These are phyloP conservation scores for Ogataea pignaliae DNA, from an alignment of 805 yeast genomes.

Conservation along the genomic window DNA sequence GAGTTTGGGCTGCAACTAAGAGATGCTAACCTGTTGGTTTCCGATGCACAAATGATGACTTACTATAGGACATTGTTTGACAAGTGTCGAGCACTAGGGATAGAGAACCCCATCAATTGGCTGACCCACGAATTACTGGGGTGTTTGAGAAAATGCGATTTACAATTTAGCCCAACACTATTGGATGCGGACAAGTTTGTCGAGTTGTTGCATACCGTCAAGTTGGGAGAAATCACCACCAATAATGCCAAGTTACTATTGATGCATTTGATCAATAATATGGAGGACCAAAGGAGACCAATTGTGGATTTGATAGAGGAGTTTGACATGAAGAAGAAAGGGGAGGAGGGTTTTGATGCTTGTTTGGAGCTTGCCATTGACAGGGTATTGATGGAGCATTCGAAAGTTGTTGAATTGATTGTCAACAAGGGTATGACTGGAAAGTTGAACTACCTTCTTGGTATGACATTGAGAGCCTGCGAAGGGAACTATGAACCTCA, in stretches of 20 bases:
- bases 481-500: slow-evolving; percentile 52
- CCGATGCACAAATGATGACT: slow-evolving; percentile 41
- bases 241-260: slow-evolving; percentile 66
- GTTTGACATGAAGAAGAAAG: slow-evolving; percentile 42
- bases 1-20: slow-evolving; percentile 61
- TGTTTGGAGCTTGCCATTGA: slow-evolving; percentile 28
- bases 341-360: slow-evolving; percentile 30
- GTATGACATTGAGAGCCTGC: slow-evolving; percentile 76
- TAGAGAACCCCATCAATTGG: slow-evolving; percentile 63
- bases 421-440: slow-evolving; percentile 52
- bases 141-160: slow-evolving; percentile 47
- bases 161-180: slow-evolving; percentile 28
- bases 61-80: slow-evolving; percentile 48
- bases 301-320: slow-evolving; percentile 48
- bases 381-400: slow-evolving; percentile 37
- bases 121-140: slow-evolving; percentile 79
- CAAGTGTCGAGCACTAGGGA: slow-evolving; percentile 28
- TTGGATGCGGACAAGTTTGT: slow-evolving; percentile 44
- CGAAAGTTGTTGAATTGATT: slow-evolving; percentile 54
- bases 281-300: slow-evolving; percentile 31
- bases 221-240: slow-evolving; percentile 46
- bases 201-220: slow-evolving; percentile 50
- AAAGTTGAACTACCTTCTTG: slow-evolving; percentile 74
- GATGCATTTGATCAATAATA: slow-evolving; percentile 52
- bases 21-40: slow-evolving; percentile 69